Conservation (phyloP, 805 yeast genomes). For the Metschnikowia santaceciliae region DNA sequence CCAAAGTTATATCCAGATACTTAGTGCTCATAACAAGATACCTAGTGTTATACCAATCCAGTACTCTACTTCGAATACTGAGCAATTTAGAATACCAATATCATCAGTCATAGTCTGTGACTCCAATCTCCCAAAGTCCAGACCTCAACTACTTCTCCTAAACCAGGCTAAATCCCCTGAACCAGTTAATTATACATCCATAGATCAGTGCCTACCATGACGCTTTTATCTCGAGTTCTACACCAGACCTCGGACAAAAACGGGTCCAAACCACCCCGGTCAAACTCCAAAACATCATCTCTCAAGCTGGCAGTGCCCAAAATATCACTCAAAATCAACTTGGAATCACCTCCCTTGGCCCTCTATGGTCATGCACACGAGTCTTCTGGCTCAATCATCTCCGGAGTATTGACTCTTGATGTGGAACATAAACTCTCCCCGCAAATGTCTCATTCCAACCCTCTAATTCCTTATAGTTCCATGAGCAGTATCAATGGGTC, state of each 20-base stretch:
- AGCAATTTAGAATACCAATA: too few relatives aligned
- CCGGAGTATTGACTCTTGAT: slow-evolving; percentile 67
- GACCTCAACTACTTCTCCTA: too few relatives aligned
- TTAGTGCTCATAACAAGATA: too few relatives aligned
- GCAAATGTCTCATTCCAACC: neutral
- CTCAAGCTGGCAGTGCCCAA: slow-evolving; percentile 19
- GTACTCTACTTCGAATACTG: too few relatives aligned
- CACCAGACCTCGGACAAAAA: slow-evolving; percentile 16
- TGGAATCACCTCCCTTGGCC: slow-evolving; percentile 90
- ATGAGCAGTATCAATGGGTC: neutral
- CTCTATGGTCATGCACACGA: slow-evolving; percentile 76
- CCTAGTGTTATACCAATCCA: too few relatives aligned
- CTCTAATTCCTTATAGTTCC: slow-evolving; percentile 5
- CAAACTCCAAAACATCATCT: neutral
- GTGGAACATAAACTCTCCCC: slow-evolving; percentile 7
- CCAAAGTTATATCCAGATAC: too few relatives aligned
- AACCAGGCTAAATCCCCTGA: too few relatives aligned
- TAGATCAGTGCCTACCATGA: slow-evolving; percentile 10
- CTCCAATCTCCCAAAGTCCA: too few relatives aligned
- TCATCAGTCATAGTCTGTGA: too few relatives aligned
- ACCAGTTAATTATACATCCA: neutral
- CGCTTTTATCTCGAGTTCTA: slow-evolving; percentile 23
- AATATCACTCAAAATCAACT: slow-evolving; percentile 49
- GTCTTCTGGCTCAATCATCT: slow-evolving; percentile 79
- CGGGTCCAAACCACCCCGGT: slow-evolving; percentile 4